Base-by-base conservation (phyloP, 2,329 filamentous ascomycete species). In the Tolypocladium ophioglossoides region DNA sequence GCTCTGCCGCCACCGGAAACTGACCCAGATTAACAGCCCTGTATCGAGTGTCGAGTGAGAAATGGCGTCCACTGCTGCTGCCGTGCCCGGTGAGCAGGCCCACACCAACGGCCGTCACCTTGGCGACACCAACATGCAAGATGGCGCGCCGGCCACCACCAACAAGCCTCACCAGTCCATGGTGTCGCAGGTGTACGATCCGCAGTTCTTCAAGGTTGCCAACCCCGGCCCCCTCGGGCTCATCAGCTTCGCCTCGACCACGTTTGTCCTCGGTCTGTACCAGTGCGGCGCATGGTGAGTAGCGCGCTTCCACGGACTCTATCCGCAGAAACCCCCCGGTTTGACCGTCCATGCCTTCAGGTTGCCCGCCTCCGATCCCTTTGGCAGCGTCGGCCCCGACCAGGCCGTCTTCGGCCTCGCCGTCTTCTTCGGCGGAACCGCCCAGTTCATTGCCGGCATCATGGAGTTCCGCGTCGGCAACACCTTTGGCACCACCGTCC, bases 361-460 rank as follows among this genome's bases (percentile, higher is more conserved):
- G 32, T 66, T 71, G 38, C 68, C 68, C 34, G 59, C 56, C 18
- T 64, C 64, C 24, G 66, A 71, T 48, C 68, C 68, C 5, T 54
- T 69, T 10, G 67, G 66, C 37, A 56, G 44, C 18, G 64, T 70
- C 27, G 68, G 68, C 4, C 68, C 68, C 44, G 62, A 69, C 50
- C 68, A 71, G 50, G 68, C 65, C 50, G 64, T 70, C 54, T 70
- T 71, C 35, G 68, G 68, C 7, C 54, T 70, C 30, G 68, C 67
- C 30, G 62, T 70, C 52, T 70, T 70, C 52, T 86, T 86, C 66
- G 84, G 84, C 66, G 84, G 84, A 55, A 72, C 85, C 9, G 77
- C 86, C n/a, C 84, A 87, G 66, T 71, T 87, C 63, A 70, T 86
- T 52, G 82, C 83, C 49, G 84, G 84, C 63, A 85, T 87, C 30